phyloP scores from a whole-genome alignment of 2,329 filamentous ascomycete species.

The Zopfia rhizophila region DNA sequence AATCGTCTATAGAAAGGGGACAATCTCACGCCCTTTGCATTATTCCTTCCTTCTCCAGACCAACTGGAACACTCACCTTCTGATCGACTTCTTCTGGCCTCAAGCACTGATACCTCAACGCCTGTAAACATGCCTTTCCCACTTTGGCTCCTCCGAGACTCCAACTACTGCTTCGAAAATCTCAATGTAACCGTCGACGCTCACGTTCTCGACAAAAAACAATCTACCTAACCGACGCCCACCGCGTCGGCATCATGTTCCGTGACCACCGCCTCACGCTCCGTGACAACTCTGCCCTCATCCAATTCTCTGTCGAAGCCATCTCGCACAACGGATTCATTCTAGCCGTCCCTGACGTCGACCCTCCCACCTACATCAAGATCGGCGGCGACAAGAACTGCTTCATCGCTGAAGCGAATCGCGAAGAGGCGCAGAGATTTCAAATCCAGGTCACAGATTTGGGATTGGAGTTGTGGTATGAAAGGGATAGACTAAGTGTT shows the following conservation, averaged over 20 bases:
- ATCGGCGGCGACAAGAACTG: not conserved
- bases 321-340: not conserved
- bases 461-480: not conserved
- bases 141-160: not conserved
- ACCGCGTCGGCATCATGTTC: not conserved
- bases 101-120: too few relatives aligned
- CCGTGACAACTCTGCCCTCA: not conserved
- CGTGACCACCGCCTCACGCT: not conserved
- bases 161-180: not conserved
- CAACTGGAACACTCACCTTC: too few relatives aligned
- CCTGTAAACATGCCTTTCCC: not conserved
- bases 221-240: slow-evolving; percentile 1
- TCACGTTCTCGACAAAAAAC: not conserved
- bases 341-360: not conserved
- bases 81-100: too few relatives aligned
- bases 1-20: too few relatives aligned
- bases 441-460: slow-evolving; percentile 1
- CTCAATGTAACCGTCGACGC: not conserved
- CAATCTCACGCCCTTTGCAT: too few relatives aligned
- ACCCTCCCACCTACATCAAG: not conserved
- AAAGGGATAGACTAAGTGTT: not conserved
- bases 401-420: not conserved
- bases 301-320: not conserved
- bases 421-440: not conserved
- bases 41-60: too few relatives aligned